These are phyloP conservation scores for Aspergillus nanangensis DNA, from an alignment of 495 filamentous ascomycete species.

Conservation along the genomic window DNA sequence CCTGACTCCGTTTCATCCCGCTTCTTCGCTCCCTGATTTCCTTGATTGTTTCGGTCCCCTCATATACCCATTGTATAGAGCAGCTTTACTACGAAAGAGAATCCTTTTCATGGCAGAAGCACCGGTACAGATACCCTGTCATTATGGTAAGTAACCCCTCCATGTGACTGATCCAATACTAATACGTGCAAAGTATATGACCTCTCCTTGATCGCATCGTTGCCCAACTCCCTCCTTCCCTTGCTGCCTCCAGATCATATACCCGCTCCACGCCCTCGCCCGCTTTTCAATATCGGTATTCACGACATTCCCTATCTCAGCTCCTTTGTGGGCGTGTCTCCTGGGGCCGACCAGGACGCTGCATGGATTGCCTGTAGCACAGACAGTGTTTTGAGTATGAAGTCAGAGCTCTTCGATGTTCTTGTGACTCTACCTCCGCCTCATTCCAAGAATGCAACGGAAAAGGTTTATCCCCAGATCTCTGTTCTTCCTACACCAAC, in stretches of 20 bases:
- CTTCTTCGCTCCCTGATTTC: constrained; percentile 70
- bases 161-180: background rate
- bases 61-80: constrained; percentile 84
- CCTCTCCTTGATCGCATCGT: constrained; percentile 86
- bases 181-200: constrained; percentile 67
- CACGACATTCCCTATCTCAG: constrained; percentile 84
- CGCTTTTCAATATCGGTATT: constrained; percentile 86
- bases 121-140: constrained; percentile 79
- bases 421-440: constrained; percentile 72
- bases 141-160: constrained; percentile 62
- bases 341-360: constrained; percentile 46
- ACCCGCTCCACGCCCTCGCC: constrained; percentile 63
- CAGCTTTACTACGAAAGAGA: constrained; percentile 81
- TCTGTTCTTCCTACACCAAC: constrained; percentile 21
- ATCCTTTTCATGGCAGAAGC: constrained; percentile 81
- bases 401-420: constrained; percentile 80
- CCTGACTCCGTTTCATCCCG: constrained; percentile 77
- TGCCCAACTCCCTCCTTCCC: constrained; percentile 60
- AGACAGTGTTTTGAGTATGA: constrained; percentile 83
- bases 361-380: constrained; percentile 95
- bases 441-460: constrained; percentile 50
- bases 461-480: constrained; percentile 72
- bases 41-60: constrained; percentile 84
- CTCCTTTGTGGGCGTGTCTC: constrained; percentile 22
- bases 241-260: constrained; percentile 35